A percentile compares a stretch with the other conserved stretches of the same genome.
phyloP scores from a whole-genome alignment of 768 basidiomycete species.

The Suillus occidentalis region DNA sequence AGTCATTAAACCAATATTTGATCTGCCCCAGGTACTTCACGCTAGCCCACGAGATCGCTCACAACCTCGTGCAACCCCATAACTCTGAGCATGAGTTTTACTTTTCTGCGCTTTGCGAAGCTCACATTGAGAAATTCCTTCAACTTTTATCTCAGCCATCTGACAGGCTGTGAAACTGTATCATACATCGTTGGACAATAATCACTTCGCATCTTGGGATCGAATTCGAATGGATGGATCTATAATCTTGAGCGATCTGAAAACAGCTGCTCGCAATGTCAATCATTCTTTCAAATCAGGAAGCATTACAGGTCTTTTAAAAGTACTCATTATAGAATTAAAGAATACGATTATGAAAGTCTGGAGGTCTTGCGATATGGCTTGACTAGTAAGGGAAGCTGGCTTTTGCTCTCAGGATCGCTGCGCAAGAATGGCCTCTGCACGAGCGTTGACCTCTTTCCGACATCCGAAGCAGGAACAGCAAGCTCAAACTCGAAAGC shows the following conservation, averaged over 20 bases:
- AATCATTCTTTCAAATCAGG: neutral
- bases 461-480: constrained; percentile 45
- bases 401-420: constrained; percentile 38
- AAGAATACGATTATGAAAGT: neutral
- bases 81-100: constrained; percentile 95
- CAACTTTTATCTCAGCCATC: constrained; percentile 24
- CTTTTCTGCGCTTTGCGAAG: constrained; percentile 88
- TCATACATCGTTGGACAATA: neutral
- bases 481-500: constrained; percentile 54
- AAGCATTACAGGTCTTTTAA: neutral
- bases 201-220: neutral
- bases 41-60: constrained; percentile 90
- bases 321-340: neutral
- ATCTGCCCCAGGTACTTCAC: constrained; percentile 71
- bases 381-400: constrained; percentile 41
- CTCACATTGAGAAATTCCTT: constrained; percentile 46
- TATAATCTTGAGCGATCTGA: neutral
- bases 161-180: neutral
- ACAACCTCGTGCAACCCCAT: constrained; percentile 84
- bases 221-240: neutral
- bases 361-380: constrained; percentile 6
- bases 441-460: constrained; percentile 30
- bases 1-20: neutral
- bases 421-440: constrained; percentile 45
- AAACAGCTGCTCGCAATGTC: neutral